phyloP scores from a whole-genome alignment of 2,329 filamentous ascomycete genomes.

The Xylaria sp. region DNA sequence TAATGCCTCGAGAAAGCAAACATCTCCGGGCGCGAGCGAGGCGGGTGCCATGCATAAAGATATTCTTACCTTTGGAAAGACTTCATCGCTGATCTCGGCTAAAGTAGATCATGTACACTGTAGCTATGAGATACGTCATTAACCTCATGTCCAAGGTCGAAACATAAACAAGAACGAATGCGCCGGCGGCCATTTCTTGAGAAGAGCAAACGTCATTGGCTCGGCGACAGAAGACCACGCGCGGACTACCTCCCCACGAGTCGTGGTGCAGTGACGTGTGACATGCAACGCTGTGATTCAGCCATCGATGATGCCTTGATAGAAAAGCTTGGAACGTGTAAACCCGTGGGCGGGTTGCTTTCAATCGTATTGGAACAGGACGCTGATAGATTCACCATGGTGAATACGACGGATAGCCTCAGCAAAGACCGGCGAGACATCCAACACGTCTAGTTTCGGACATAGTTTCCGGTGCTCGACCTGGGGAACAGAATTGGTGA shows the following conservation, averaged over 20 bases:
- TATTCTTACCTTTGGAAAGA: constrained; percentile 34
- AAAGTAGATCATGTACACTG: constrained; percentile 14
- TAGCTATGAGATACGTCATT: constrained; percentile 20
- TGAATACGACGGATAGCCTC: constrained; percentile 96
- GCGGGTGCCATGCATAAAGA: constrained; percentile 25
- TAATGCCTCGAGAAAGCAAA: constrained; percentile 33
- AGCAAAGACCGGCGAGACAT: constrained; percentile 90
- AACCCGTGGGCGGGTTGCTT: not conserved
- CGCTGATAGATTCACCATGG: constrained; percentile 97
- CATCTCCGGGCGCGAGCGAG: constrained; percentile 28
- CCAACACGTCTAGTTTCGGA: constrained; percentile 89
- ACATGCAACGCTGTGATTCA: constrained; percentile 4
- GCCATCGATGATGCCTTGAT: constrained; percentile 7
- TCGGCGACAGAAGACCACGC: constrained; percentile 15
- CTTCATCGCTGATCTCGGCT: constrained; percentile 23
- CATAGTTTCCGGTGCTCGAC: constrained; percentile 80
- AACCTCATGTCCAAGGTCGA: constrained; percentile 20
- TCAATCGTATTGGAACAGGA: constrained; percentile 87
- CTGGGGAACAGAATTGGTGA: constrained; percentile 96
- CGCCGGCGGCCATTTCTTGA: constrained; percentile 9
- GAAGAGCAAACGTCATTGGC: constrained; percentile 16
- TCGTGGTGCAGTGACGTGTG: not conserved
- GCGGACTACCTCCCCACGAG: constrained; percentile 1
- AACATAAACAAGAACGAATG: constrained; percentile 27
- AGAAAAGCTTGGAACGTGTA: not conserved